Conservation (phyloP, 768 basidiomycete genomes). For the Macrolepiota fuliginosa region DNA sequence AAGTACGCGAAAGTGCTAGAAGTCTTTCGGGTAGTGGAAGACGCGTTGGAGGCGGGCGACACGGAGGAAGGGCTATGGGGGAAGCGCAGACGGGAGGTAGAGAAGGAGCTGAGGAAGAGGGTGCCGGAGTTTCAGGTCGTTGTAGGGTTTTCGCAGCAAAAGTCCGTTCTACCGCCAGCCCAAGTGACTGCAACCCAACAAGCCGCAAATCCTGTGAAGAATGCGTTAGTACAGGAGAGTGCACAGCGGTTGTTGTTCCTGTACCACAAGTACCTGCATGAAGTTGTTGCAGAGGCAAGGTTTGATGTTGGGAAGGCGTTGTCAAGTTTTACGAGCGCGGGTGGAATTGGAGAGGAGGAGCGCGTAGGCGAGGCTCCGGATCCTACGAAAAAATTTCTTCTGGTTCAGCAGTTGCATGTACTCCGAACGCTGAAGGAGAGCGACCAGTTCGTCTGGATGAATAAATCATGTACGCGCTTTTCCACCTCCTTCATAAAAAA, state of each 20-base stretch:
- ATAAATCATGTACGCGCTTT: conserved; percentile 58
- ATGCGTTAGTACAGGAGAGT: conserved; percentile 71
- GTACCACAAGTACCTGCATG: conserved; percentile 77
- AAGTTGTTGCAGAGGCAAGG: conserved; percentile 70
- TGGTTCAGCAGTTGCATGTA: conserved; percentile 73
- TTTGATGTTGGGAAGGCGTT: conserved; percentile 88
- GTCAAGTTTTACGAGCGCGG: conserved; percentile 35
- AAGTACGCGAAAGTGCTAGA: conserved; percentile 63
- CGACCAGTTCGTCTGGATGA: conserved; percentile 78
- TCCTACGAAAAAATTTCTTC: conserved; percentile 27
- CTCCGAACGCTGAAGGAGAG: conserved; percentile 71
- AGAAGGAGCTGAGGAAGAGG: conserved; percentile 68
- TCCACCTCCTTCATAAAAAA: neutral
- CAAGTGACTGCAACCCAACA: conserved; percentile 1
- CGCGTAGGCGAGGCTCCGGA: conserved; percentile 25
- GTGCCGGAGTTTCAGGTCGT: conserved; percentile 88
- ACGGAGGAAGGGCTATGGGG: conserved; percentile 69
- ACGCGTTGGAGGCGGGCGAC: conserved; percentile 58
- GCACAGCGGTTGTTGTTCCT: conserved; percentile 81
- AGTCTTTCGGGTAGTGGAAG: conserved; percentile 46
- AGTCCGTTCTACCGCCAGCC: conserved; percentile 20
- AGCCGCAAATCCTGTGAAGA: conserved; percentile 35
- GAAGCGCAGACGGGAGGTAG: conserved; percentile 63
- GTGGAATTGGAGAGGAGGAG: conserved; percentile 8
- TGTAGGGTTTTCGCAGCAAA: conserved; percentile 75